A percentile compares a stretch with the other conserved stretches of the same genome.
Evolutionary conservation across 345 rosid genomes (phyloP).

Genomic region (Adansonia digitata): DNA sequence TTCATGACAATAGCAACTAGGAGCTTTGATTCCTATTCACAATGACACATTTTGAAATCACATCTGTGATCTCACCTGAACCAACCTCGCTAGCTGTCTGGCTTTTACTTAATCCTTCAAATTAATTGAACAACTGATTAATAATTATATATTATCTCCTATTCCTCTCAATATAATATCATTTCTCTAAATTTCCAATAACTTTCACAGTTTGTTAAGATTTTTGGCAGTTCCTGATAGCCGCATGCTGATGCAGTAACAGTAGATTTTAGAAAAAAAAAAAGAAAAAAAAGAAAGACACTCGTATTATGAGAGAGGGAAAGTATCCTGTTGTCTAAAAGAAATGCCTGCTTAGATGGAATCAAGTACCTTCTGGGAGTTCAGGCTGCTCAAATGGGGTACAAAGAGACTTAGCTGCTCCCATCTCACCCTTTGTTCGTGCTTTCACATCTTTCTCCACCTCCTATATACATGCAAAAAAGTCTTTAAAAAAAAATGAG

Average conservation of each 20-base stretch:
- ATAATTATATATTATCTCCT: neutral
- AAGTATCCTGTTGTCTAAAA: neutral
- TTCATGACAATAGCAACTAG: neutral
- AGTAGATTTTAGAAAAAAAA: neutral
- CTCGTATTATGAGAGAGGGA: neutral
- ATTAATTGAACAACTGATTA: neutral
- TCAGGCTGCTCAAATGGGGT: slow-evolving; percentile 95
- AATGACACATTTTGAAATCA: neutral
- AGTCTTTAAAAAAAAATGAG: neutral
- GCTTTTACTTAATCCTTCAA: slow-evolving; percentile 1
- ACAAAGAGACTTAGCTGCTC: slow-evolving; percentile 92
- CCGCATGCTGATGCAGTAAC: too few relatives aligned
- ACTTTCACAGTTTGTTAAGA: neutral
- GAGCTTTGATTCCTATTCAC: neutral
- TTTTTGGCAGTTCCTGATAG: neutral
- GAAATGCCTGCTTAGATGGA: neutral
- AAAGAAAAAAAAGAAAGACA: neutral
- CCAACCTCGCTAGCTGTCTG: neutral
- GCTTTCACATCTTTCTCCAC: slow-evolving; percentile 90
- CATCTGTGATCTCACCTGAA: neutral
- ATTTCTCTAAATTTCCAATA: neutral
- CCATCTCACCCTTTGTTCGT: slow-evolving; percentile 84
- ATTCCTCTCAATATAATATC: neutral
- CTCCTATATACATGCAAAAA: slow-evolving; percentile 37
- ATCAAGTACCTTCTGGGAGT: slow-evolving; percentile 54